These are phyloP conservation scores for Coniosporium tulheliwenetii DNA, from an alignment of 2,329 filamentous ascomycete genomes.

Conservation along the genomic window DNA sequence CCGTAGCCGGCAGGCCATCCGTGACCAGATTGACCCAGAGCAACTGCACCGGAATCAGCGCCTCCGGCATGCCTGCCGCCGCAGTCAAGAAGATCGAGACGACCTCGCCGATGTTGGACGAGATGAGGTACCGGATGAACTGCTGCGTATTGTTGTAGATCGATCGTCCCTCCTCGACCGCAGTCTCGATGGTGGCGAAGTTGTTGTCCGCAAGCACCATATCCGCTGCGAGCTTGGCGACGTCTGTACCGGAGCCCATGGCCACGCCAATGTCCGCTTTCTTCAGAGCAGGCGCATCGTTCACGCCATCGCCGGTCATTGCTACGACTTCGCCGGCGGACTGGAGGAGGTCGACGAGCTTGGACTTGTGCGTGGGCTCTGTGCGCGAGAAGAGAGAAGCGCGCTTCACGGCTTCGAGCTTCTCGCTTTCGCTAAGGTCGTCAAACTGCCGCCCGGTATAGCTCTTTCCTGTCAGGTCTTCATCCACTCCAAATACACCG, in stretches of 20 bases:
- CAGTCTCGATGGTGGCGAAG: constrained; percentile 92
- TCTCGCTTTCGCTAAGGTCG: constrained; percentile 58
- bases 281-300: constrained; percentile 93
- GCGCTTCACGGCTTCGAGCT: constrained; percentile 68
- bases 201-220: constrained; percentile 99
- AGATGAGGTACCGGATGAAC: constrained; percentile 98
- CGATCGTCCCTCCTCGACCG: constrained; percentile 89
- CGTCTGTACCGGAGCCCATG: constrained; percentile 96
- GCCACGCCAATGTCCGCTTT: constrained; percentile 98
- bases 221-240: constrained; percentile 89
- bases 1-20: constrained; percentile 89
- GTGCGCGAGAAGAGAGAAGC: constrained; percentile 93
- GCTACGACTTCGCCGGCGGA: constrained; percentile 87
- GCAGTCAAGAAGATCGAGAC: constrained; percentile 98
- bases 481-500: constrained; percentile 69
- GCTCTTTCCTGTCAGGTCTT: constrained; percentile 81
- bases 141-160: constrained; percentile 99
- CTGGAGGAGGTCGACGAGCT: constrained; percentile 90
- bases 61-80: constrained; percentile 92
- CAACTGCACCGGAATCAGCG: constrained; percentile 88
- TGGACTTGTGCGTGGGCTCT: constrained; percentile 93
- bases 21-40: constrained; percentile 99
- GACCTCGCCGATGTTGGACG: constrained; percentile 97
- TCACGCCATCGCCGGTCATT: constrained; percentile 98
- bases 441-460: constrained; percentile 94